Conservation (phyloP, 768 basidiomycete genomes). For the Asterophora parasitica region DNA sequence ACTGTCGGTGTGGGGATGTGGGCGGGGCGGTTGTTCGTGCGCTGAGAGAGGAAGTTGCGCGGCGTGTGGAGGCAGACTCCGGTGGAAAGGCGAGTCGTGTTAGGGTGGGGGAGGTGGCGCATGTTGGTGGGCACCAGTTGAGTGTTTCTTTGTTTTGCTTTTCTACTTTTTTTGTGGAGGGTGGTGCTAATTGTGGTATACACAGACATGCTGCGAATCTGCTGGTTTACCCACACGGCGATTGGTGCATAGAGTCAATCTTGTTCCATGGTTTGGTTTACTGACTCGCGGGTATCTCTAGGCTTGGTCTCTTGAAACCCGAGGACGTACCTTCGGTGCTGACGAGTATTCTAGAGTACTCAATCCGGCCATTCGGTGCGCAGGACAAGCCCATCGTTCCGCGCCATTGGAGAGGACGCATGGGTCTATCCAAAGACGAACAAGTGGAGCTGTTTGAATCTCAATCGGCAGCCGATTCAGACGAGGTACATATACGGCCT, state of each 20-base stretch:
- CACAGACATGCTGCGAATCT: constrained; percentile 65
- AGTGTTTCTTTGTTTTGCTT: constrained; percentile 1
- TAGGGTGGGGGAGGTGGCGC: constrained; percentile 62
- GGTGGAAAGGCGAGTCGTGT: constrained; percentile 24
- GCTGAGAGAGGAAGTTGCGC: constrained; percentile 47
- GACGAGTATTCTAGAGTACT: constrained; percentile 33
- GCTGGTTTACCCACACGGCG: constrained; percentile 64
- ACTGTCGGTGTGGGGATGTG: constrained; percentile 72
- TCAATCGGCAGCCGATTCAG: constrained; percentile 24
- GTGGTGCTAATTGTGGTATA: not conserved
- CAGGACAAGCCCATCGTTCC: constrained; percentile 33
- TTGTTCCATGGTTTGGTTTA: not conserved
- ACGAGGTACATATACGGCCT: constrained; percentile 60
- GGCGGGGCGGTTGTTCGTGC: constrained; percentile 55
- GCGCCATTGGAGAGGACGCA: constrained; percentile 66
- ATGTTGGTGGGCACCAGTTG: constrained; percentile 80
- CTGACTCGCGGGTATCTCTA: constrained; percentile 21
- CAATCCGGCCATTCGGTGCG: constrained; percentile 22
- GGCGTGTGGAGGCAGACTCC: constrained; percentile 27
- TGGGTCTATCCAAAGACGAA: constrained; percentile 58
- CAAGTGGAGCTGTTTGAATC: constrained; percentile 27
- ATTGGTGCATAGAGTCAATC: constrained; percentile 54
- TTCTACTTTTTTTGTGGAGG: constrained; percentile 2
- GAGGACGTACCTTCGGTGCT: constrained; percentile 53
- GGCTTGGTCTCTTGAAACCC: constrained; percentile 60